Conservation (phyloP, 2,329 filamentous ascomycete species). For the Calonectria hawksworthii region DNA sequence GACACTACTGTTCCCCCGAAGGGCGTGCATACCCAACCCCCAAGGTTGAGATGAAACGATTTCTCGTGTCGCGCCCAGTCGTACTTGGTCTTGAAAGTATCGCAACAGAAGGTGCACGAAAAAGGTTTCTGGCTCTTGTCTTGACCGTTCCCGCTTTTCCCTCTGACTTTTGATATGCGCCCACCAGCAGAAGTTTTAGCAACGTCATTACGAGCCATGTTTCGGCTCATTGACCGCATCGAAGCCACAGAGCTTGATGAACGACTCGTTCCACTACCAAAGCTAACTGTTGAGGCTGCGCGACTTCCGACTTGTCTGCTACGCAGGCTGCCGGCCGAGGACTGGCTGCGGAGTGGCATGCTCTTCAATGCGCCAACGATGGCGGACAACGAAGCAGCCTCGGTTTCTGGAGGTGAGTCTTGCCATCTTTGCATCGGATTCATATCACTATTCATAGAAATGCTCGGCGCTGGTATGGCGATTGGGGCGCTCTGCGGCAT, state of each 20-base stretch:
- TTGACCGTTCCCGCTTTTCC: background rate
- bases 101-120: slow-evolving; percentile 43
- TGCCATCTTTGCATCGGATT: slow-evolving; percentile 43
- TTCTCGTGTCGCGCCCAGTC: slow-evolving; percentile 43
- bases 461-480: background rate
- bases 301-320: slow-evolving; percentile 25
- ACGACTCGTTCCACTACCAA: slow-evolving; percentile 36
- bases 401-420: slow-evolving; percentile 40
- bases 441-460: background rate
- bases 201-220: background rate
- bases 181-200: background rate
- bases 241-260: slow-evolving; percentile 30
- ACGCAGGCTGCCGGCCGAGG: slow-evolving; percentile 29
- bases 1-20: slow-evolving; percentile 35
- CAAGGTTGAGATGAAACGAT: slow-evolving; percentile 40
- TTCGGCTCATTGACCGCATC: background rate
- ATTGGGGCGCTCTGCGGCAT: background rate
- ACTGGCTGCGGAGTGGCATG: slow-evolving; percentile 21
- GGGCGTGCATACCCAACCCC: slow-evolving; percentile 41
- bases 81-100: slow-evolving; percentile 45
- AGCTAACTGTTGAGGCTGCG: slow-evolving; percentile 31
- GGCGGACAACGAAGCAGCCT: slow-evolving; percentile 38
- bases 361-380: slow-evolving; percentile 35
- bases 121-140: slow-evolving; percentile 14
- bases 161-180: background rate